A percentile compares a stretch with the other conserved stretches of the same genome.
Conservation (phyloP, 1,139 yeast species). For the Hanseniaspora gamundiae region DNA sequence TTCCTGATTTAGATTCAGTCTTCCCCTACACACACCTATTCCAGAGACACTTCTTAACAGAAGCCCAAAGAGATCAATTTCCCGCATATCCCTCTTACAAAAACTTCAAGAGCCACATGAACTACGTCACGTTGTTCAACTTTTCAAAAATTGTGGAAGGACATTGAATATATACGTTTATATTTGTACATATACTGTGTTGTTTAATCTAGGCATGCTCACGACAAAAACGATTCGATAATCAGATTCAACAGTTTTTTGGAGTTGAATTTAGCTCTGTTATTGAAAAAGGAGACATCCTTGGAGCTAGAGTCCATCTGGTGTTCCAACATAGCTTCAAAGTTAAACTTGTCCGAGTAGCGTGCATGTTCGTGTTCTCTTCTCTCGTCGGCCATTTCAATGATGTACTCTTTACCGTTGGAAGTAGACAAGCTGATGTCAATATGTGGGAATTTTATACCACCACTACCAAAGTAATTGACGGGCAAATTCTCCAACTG, state of each 20-base stretch:
- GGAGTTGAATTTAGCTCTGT: slow-evolving; percentile 16
- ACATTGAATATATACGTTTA: not conserved
- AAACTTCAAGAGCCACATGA: not conserved
- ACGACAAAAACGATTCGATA: slow-evolving; percentile 13
- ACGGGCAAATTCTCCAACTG: slow-evolving; percentile 30
- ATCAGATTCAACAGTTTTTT: slow-evolving; percentile 15
- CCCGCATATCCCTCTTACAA: not conserved
- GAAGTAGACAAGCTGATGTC: slow-evolving; percentile 60
- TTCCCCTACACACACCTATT: not conserved
- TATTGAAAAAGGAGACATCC: slow-evolving; percentile 13
- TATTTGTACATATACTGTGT: not conserved
- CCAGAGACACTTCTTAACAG: not conserved
- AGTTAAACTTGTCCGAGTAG: slow-evolving; percentile 17
- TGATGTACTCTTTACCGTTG: slow-evolving; percentile 29
- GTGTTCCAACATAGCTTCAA: slow-evolving; percentile 14
- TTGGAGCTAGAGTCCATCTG: slow-evolving; percentile 16
- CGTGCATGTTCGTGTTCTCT: slow-evolving; percentile 12
- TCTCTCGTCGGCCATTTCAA: slow-evolving; percentile 20
- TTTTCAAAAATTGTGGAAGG: not conserved
- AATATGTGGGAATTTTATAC: slow-evolving; percentile 50
- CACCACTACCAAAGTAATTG: slow-evolving; percentile 31
- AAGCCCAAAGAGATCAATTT: not conserved
- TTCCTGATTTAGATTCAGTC: not conserved
- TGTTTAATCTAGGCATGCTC: not conserved
- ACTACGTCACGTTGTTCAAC: not conserved